Conservation (phyloP, 163 green algal genomes). For the Picocystis sp. region DNA sequence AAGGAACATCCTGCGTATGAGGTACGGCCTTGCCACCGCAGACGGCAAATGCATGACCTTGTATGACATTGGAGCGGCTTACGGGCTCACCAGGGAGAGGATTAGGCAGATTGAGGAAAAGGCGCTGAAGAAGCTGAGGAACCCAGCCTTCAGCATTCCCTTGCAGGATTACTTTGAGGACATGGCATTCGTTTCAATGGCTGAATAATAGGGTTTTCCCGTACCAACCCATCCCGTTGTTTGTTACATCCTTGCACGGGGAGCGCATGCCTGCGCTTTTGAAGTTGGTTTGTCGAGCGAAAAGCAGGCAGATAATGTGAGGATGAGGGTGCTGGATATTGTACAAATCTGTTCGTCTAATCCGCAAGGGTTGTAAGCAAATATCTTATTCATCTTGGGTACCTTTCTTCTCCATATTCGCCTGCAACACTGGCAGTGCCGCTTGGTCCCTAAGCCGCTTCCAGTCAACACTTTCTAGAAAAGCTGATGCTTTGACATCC, state of each 20-base stretch:
- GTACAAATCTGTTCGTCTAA: no score
- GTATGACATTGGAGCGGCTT: slow-evolving; percentile 38
- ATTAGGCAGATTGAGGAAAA: slow-evolving; percentile 65
- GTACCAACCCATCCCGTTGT: no score
- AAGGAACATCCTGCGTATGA: slow-evolving; percentile 27
- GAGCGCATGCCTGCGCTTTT: no score
- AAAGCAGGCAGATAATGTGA: no score
- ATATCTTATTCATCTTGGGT: no score
- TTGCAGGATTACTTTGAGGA: slow-evolving; percentile 5
- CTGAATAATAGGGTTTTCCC: no score
- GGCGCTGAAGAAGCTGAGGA: slow-evolving; percentile 36
- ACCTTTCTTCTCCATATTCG: no score
- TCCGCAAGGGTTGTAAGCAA: no score
- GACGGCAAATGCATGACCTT: slow-evolving; percentile 28
- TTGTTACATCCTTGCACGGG: no score
- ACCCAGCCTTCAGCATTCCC: slow-evolving; percentile 4
- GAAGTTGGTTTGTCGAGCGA: no score
- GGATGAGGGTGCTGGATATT: no score
- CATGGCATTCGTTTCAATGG: no score
- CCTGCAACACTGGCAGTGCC: slow-evolving; percentile 15
- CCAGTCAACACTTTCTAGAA: slow-evolving; percentile 81
- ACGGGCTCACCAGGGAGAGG: slow-evolving; percentile 50
- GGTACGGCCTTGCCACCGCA: slow-evolving; percentile 23
- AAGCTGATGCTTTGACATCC: slow-evolving; percentile 85
- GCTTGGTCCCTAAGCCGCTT: slow-evolving; percentile 54